These are phyloP conservation scores for Alternaria triticimaculans DNA, from an alignment of 2,329 filamentous ascomycete species.

Conservation along the genomic window DNA sequence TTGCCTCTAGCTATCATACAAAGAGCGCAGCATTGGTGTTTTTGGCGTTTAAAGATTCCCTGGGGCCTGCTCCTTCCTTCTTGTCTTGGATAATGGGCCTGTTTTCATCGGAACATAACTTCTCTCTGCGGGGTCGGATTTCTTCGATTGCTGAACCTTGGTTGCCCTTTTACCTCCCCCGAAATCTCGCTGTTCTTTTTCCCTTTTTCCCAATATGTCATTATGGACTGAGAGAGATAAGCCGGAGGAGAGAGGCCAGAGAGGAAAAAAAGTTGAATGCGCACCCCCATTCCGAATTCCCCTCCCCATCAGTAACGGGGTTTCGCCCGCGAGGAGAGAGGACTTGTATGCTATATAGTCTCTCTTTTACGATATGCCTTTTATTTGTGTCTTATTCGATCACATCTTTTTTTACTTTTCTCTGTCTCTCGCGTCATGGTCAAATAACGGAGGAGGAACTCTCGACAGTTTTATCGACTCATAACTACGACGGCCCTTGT, in stretches of 20 bases:
- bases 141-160: background rate
- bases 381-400: background rate
- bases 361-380: conserved; percentile 6
- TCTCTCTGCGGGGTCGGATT: conserved; percentile 3
- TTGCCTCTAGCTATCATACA: conserved; percentile 44
- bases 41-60: conserved; percentile 42
- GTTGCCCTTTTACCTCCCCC: background rate
- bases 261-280: conserved; percentile 12
- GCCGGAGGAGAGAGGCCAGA: background rate
- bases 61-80: conserved; percentile 22
- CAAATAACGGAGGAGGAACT: background rate
- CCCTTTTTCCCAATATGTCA: background rate
- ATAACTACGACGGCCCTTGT: background rate
- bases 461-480: background rate
- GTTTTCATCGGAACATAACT: conserved; percentile 16
- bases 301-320: background rate
- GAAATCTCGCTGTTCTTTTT: background rate
- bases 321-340: conserved; percentile 4
- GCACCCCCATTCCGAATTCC: background rate
- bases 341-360: conserved; percentile 9
- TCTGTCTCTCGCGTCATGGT: background rate
- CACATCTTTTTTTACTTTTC: background rate
- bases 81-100: conserved; percentile 18
- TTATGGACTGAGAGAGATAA: background rate
- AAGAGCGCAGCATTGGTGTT: conserved; percentile 50